These are phyloP conservation scores for Rosa hybrid DNA, from an alignment of 331 rosid genomes.

Conservation along the genomic window DNA sequence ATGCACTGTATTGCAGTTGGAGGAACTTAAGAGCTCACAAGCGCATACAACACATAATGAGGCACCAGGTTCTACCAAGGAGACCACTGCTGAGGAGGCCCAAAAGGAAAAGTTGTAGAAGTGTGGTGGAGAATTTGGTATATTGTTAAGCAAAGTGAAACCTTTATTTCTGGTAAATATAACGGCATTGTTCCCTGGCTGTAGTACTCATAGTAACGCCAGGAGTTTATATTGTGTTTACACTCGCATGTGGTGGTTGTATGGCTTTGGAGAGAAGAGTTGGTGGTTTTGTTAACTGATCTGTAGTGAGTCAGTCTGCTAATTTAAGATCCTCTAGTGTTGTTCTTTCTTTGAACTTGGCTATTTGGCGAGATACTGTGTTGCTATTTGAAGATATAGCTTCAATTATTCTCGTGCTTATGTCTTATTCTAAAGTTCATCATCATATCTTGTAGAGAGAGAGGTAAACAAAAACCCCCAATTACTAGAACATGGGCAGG, in stretches of 20 bases:
- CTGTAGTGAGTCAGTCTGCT: not conserved
- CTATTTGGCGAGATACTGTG: not conserved
- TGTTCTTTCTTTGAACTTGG: not conserved
- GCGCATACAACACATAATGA: not conserved
- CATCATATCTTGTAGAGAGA: not conserved
- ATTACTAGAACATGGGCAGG: not conserved
- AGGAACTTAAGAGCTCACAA: slow-evolving; percentile 55
- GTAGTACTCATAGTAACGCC: not conserved
- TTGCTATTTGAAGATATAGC: not conserved
- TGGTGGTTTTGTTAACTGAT: not conserved
- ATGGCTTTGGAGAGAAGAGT: slow-evolving; percentile 14
- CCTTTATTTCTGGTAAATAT: slow-evolving; percentile 4
- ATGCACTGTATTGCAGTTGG: slow-evolving; percentile 54
- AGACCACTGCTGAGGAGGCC: slow-evolving; percentile 50
- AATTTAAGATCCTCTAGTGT: not conserved
- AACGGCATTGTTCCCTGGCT: slow-evolving; percentile 10
- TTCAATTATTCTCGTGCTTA: not conserved
- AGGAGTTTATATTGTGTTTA: not conserved
- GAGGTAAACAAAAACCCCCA: not conserved
- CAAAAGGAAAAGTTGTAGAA: slow-evolving; percentile 43
- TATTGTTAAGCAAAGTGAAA: not conserved
- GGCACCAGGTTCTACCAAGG: slow-evolving; percentile 49
- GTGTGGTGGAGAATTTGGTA: not conserved
- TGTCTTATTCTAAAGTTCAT: not conserved
- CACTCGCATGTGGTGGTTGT: not conserved